Evolutionary conservation across 495 filamentous ascomycete genomes (phyloP), one percentile per base, ranked within the genome.

Genomic region (Hyphodiscus hymeniophilus): DNA sequence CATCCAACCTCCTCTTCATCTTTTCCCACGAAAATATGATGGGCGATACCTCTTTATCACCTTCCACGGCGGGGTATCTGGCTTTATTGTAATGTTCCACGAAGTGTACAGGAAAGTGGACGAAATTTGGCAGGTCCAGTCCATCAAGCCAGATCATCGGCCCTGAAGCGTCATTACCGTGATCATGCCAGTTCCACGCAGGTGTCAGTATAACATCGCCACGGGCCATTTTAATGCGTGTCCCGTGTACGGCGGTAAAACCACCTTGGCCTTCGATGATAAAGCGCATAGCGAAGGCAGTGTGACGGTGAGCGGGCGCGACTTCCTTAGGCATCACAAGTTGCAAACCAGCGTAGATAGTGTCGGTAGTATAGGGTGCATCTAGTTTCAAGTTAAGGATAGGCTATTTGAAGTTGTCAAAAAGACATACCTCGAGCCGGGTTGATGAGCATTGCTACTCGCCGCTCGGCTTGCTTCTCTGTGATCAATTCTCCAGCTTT

Each of bases 111-210:
- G 72, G 72, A 33, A 72, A 69, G 41, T 67, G 63, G 4, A 58
- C 52, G 42, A 69, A 74, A 28, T 50, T 59, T 2, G 71, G 72
- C 28, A 73, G 45, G 56, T 74, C 68, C 8, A 75, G 52, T 0
- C 66, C 70, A 57, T 73, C 70, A 15, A 75, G 57, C 70, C 72
- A 76, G 26, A 74, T 67, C 72, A 76, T 74, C 0, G 70, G 70
- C 0, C 68, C 69, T 1, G 60, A 63, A 2, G 68, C 67, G 30
- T 74, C 69, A 15, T 72, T 73, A 0, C 71, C 70, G 47, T 74
- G 72, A 43, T 74, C 72, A 40, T 74, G 70, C 51, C 62, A 74
- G 43, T 70, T 69, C 70, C 72, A 74, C 0, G 60, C 72, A 3
- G 70, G 72, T 0, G 70, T 74, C 0, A 74, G 61, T 36, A 74